phyloP scores from a whole-genome alignment of 1,284 basidiomycete species.

The Rhizoctonia solani region DNA sequence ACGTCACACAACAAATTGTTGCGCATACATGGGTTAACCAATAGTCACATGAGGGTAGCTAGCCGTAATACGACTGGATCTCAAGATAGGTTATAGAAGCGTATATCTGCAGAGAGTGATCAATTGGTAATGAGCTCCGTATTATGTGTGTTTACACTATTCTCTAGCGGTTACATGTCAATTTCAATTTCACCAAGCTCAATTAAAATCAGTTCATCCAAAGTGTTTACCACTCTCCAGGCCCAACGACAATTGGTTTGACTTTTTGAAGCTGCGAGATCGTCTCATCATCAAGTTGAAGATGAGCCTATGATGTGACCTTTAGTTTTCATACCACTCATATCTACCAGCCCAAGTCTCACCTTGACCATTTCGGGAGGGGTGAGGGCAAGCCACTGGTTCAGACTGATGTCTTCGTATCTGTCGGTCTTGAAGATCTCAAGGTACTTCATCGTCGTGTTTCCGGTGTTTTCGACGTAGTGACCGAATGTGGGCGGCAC shows the following conservation, averaged over 20 bases:
- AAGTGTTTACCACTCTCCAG: not conserved
- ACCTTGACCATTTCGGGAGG: slow-evolving; percentile 18
- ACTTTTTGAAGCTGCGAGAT: slow-evolving; percentile 6
- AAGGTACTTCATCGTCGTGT: slow-evolving; percentile 3
- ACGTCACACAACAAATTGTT: too few relatives aligned
- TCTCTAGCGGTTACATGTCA: too few relatives aligned
- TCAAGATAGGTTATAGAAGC: too few relatives aligned
- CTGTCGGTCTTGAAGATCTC: slow-evolving; percentile 12
- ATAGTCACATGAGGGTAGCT: too few relatives aligned
- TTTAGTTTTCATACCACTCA: not conserved
- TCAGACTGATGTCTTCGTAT: slow-evolving; percentile 9
- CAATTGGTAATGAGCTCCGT: too few relatives aligned
- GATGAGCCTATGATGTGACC: not conserved
- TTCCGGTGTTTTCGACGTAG: slow-evolving; percentile 14
- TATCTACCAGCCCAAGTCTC: not conserved
- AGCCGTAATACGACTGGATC: too few relatives aligned
- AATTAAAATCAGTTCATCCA: too few relatives aligned
- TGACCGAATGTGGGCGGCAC: slow-evolving; percentile 48
- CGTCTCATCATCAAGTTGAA: not conserved
- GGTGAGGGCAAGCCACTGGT: slow-evolving; percentile 6
- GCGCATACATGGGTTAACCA: too few relatives aligned
- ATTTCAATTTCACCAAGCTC: too few relatives aligned
- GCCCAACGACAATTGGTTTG: slow-evolving; percentile 7
- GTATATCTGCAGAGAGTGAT: too few relatives aligned
- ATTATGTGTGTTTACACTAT: too few relatives aligned